These are phyloP conservation scores for Apiospora sp. DNA, from an alignment of 2,329 filamentous ascomycete genomes.

Conservation along the genomic window DNA sequence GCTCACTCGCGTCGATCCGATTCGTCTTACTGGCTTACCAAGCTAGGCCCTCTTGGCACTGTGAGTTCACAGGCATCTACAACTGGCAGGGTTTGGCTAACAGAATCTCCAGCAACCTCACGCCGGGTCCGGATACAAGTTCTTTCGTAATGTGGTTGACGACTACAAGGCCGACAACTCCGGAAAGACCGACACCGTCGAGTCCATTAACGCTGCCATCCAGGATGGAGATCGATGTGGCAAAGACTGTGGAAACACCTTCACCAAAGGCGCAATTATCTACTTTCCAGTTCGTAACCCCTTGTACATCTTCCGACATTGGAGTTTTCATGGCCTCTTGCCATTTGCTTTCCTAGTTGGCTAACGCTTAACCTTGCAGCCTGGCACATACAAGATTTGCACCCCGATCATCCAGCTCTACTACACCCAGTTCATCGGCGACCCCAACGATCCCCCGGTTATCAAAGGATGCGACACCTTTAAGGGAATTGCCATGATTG, in stretches of 20 bases:
- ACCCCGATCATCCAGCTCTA: constrained; percentile 26
- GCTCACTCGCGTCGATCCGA: not conserved
- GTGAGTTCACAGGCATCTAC: not conserved
- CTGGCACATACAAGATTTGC: constrained; percentile 31
- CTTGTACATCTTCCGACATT: not conserved
- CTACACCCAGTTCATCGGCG: constrained; percentile 52
- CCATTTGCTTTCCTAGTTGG: not conserved
- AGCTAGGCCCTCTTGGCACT: not conserved
- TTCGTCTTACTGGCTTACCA: not conserved
- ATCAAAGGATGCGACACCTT: constrained; percentile 68
- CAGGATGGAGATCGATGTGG: constrained; percentile 26
- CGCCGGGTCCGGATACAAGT: constrained; percentile 52
- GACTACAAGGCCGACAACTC: constrained; percentile 54
- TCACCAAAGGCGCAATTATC: constrained; percentile 28
- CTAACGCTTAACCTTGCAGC: not conserved
- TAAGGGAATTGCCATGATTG: constrained; percentile 37
- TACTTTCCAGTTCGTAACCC: constrained; percentile 30
- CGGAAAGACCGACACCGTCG: constrained; percentile 31
- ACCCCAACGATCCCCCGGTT: constrained; percentile 61
- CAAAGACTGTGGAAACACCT: constrained; percentile 26
- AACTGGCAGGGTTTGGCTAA: not conserved
- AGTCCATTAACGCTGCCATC: constrained; percentile 31
- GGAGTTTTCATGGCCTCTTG: not conserved
- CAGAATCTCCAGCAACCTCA: not conserved
- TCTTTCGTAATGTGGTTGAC: constrained; percentile 64